These are phyloP conservation scores for Phytopythium litorale DNA, from an alignment of 352 stramenopile genomes.

Conservation along the genomic window DNA sequence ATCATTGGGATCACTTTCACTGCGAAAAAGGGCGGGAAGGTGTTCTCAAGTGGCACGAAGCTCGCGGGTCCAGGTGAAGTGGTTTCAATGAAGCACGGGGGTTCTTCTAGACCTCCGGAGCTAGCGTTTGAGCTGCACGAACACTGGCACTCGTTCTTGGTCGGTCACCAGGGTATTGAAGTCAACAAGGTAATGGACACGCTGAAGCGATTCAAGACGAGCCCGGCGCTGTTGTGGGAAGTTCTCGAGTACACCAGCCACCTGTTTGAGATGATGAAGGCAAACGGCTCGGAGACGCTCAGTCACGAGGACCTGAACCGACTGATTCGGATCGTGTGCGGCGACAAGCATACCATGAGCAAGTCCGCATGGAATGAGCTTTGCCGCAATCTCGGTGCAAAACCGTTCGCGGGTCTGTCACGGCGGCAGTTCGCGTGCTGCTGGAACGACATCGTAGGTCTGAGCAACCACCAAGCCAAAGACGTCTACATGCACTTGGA, in stretches of 20 bases:
- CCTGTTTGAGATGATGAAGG: constrained; percentile 47
- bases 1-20: constrained; percentile 24
- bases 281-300: constrained; percentile 17
- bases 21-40: constrained; percentile 7
- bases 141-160: constrained; percentile 55
- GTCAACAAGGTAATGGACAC: constrained; percentile 35
- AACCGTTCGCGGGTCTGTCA: constrained; percentile 28
- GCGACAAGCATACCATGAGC: constrained; percentile 23
- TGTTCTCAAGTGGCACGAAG: constrained; percentile 1
- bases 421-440: constrained; percentile 52
- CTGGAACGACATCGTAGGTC: constrained; percentile 40
- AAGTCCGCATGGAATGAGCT: constrained; percentile 27
- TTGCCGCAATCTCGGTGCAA: constrained; percentile 33
- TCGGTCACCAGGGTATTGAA: constrained; percentile 41
- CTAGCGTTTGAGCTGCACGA: constrained; percentile 47
- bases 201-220: constrained; percentile 46
- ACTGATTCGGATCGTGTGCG: constrained; percentile 34
- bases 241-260: constrained; percentile 52
- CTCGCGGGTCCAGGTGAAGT: constrained; percentile 47
- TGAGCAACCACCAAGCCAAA: constrained; percentile 35
- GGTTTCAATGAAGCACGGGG: constrained; percentile 19
- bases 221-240: constrained; percentile 38
- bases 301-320: constrained; percentile 29
- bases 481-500: constrained; percentile 44
- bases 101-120: constrained; percentile 15